phyloP scores from a whole-genome alignment of 192 early-diverging fungal species.

The Entophlyctis luteolus region DNA sequence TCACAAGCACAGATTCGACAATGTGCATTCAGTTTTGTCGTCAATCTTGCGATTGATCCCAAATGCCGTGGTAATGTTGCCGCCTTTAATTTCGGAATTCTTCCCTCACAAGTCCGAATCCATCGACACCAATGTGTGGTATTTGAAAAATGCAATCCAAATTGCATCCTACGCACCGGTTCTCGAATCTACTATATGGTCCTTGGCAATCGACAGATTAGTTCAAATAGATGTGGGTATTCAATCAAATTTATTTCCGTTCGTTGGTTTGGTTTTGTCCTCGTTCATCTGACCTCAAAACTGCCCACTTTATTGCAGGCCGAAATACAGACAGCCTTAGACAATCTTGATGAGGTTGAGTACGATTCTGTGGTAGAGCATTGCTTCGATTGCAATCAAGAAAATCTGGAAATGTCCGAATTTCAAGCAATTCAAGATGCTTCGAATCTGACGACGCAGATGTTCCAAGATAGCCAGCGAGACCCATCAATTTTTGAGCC shows the following conservation, averaged over 20 bases:
- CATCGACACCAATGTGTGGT: slow-evolving; percentile 55
- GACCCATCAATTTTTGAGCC: too few species aligned
- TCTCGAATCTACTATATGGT: slow-evolving; percentile 63
- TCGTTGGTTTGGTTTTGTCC: neutral
- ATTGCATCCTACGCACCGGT: slow-evolving; percentile 73
- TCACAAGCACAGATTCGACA: slow-evolving; percentile 43
- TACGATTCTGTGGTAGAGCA: slow-evolving; percentile 39
- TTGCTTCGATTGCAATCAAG: slow-evolving; percentile 52
- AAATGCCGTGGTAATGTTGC: slow-evolving; percentile 60
- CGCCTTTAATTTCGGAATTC: slow-evolving; percentile 53
- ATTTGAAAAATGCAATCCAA: slow-evolving; percentile 70
- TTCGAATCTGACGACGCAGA: slow-evolving; percentile 52
- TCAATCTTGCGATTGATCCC: slow-evolving; percentile 65
- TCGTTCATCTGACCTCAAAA: neutral
- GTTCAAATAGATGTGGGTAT: slow-evolving; percentile 79
- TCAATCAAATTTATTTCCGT: too few species aligned
- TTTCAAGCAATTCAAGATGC: slow-evolving; percentile 28
- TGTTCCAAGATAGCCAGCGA: slow-evolving; percentile 51
- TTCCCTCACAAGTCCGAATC: slow-evolving; percentile 72
- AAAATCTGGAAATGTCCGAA: slow-evolving; percentile 15
- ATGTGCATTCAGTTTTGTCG: slow-evolving; percentile 59
- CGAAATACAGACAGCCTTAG: slow-evolving; percentile 86
- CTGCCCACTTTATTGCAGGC: slow-evolving; percentile 51
- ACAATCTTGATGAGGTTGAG: slow-evolving; percentile 69
- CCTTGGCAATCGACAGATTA: slow-evolving; percentile 71